A percentile compares a stretch with the other conserved stretches of the same genome.
These are phyloP conservation scores for Fraxinus quadrangulata DNA, from an alignment of 257 asterid species.

Conservation along the genomic window DNA sequence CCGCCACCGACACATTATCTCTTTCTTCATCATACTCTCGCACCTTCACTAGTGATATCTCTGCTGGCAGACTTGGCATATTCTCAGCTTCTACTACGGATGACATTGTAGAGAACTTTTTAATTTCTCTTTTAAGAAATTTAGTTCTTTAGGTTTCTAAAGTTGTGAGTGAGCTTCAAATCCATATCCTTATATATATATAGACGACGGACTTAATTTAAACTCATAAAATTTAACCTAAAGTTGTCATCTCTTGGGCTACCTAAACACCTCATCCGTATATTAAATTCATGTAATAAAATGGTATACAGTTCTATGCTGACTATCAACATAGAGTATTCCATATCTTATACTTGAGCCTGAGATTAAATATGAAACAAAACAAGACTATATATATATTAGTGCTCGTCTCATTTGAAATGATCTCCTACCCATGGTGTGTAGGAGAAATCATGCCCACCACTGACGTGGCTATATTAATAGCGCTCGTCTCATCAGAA, in stretches of 20 bases:
- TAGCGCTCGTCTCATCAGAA: too few relatives aligned
- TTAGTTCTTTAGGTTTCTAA: neutral
- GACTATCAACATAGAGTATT: neutral
- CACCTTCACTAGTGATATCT: constrained; percentile 45
- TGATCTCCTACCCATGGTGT: too few relatives aligned
- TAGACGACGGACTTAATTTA: constrained; percentile 28
- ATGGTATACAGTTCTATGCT: neutral
- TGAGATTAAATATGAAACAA: too few relatives aligned
- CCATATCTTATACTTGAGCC: too few relatives aligned
- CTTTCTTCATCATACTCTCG: constrained; percentile 50
- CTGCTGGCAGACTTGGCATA: constrained; percentile 14
- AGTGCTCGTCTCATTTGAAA: too few relatives aligned
- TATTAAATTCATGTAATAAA: neutral
- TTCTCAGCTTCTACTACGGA: constrained; percentile 48
- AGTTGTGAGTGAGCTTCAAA: constrained; percentile 29
- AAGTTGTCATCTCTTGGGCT: constrained; percentile 21
- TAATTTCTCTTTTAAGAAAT: constrained; percentile 9
- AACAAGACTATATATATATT: too few relatives aligned
- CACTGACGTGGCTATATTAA: too few relatives aligned
- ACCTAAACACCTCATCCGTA: constrained; percentile 27
- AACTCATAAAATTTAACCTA: too few relatives aligned
- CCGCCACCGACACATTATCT: constrained; percentile 76
- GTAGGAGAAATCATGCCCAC: too few relatives aligned
- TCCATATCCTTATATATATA: constrained; percentile 28
- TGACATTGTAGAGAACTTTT: constrained; percentile 35